Percentiles rank a stretch among this genome's conserved stretches.
These are phyloP conservation scores for Saksenaea vasiformis DNA, from an alignment of 371 early-diverging fungal species.

Conservation along the genomic window DNA sequence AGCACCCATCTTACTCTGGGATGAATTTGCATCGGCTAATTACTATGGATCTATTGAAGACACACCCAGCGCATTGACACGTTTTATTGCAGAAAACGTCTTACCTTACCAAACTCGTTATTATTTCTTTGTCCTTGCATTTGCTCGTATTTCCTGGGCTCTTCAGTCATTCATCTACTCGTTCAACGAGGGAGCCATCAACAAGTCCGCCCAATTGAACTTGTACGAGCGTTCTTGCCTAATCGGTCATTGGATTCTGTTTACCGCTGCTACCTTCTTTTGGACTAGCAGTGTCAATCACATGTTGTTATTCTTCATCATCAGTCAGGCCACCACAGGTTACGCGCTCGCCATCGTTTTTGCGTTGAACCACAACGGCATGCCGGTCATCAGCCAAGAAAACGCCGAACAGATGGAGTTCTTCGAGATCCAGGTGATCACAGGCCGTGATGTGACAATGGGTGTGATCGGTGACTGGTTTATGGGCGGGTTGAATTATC, in stretches of 20 bases:
- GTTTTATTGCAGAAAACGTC: slow-evolving; percentile 67
- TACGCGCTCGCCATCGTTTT: slow-evolving; percentile 80
- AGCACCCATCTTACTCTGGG: slow-evolving; percentile 82
- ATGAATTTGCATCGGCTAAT: slow-evolving; percentile 80
- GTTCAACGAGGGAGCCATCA: slow-evolving; percentile 54
- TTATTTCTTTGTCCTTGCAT: slow-evolving; percentile 79
- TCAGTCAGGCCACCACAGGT: slow-evolving; percentile 78
- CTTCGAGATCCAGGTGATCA: slow-evolving; percentile 76
- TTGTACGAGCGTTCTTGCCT: slow-evolving; percentile 64
- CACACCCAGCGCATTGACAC: slow-evolving; percentile 48
- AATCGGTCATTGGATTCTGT: slow-evolving; percentile 73
- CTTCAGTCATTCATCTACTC: slow-evolving; percentile 68
- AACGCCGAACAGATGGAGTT: slow-evolving; percentile 76
- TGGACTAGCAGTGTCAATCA: slow-evolving; percentile 57
- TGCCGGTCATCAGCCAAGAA: slow-evolving; percentile 78
- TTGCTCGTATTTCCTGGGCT: slow-evolving; percentile 83
- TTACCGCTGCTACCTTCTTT: slow-evolving; percentile 55
- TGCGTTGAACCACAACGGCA: slow-evolving; percentile 88
- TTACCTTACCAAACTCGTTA: slow-evolving; percentile 73
- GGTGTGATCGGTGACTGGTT: slow-evolving; percentile 76
- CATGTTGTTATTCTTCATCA: slow-evolving; percentile 65
- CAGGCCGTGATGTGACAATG: slow-evolving; percentile 79
- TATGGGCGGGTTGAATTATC: slow-evolving; percentile 85
- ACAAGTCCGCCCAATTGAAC: slow-evolving; percentile 50
- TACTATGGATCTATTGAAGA: slow-evolving; percentile 62